phyloP scores from a whole-genome alignment of 768 basidiomycete species.

The Boletus patriciae region DNA sequence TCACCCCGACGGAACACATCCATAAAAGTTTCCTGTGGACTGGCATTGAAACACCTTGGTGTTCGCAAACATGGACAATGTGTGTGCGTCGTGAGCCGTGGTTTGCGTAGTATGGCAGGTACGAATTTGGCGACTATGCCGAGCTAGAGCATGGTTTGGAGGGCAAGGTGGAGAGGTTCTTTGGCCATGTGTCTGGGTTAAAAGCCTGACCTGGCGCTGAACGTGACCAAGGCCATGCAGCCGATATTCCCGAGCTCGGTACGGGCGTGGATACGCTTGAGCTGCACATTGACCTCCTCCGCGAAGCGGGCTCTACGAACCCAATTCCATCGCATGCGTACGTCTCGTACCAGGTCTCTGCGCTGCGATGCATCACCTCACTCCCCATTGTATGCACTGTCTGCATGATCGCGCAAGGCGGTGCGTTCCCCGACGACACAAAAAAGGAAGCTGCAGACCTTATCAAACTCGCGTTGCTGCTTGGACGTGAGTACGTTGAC shows the following conservation, averaged over 20 bases:
- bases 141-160: too few relatives aligned
- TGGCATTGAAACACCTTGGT: too few relatives aligned
- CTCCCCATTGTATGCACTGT: conserved; percentile 90
- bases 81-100: conserved; percentile 11
- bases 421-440: conserved; percentile 81
- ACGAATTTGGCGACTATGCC: too few relatives aligned
- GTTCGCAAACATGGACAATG: too few relatives aligned
- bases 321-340: conserved; percentile 68
- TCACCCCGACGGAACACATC: too few relatives aligned
- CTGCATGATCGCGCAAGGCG: conserved; percentile 85
- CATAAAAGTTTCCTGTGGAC: too few relatives aligned
- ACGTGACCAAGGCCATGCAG: conserved; percentile 36
- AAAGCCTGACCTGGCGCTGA: conserved; percentile 60
- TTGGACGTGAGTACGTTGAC: conserved; percentile 92
- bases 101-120: too few relatives aligned
- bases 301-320: conserved; percentile 45
- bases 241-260: conserved; percentile 67
- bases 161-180: conserved; percentile 76
- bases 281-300: conserved; percentile 88
- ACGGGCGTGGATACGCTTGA: conserved; percentile 91
- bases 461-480: conserved; percentile 71
- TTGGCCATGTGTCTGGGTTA: conserved; percentile 79
- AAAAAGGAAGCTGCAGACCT: conserved; percentile 72
- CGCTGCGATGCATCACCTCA: conserved; percentile 69
- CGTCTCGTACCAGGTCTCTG: conserved; percentile 78